A percentile compares a stretch with the other conserved stretches of the same genome.
phyloP scores from a whole-genome alignment of 2,329 filamentous ascomycete genomes.

The Whalleya microplaca region DNA sequence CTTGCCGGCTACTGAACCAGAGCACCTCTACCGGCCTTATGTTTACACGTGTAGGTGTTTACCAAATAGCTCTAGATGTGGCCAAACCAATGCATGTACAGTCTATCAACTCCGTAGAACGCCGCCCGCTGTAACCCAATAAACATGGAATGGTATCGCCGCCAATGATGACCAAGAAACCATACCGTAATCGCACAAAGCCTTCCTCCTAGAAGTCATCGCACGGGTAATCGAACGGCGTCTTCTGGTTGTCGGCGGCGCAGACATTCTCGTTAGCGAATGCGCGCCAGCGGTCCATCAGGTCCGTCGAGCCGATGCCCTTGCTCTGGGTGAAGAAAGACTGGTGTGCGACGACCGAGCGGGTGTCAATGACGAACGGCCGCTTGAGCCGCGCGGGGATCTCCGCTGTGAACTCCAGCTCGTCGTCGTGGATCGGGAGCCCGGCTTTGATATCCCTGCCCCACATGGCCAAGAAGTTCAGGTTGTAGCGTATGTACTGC shows the following conservation, averaged over 20 bases:
- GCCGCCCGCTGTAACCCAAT: no score
- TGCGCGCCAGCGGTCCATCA: constrained; percentile 54
- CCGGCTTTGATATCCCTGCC: constrained; percentile 50
- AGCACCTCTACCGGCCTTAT: no score
- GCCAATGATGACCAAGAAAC: no score
- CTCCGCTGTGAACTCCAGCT: constrained; percentile 47
- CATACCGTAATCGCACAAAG: no score
- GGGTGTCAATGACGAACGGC: constrained; percentile 54
- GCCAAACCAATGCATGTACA: no score
- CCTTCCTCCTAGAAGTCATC: constrained; percentile 20
- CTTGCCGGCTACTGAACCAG: no score
- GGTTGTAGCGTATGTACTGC: constrained; percentile 51
- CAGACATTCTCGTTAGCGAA: constrained; percentile 59
- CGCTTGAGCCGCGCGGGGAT: constrained; percentile 42
- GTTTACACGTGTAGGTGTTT: no score
- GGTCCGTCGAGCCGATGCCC: constrained; percentile 53
- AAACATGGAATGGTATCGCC: no score
- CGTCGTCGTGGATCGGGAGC: constrained; percentile 48
- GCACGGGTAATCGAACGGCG: constrained; percentile 26
- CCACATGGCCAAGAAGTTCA: constrained; percentile 57
- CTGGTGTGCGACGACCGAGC: constrained; percentile 56
- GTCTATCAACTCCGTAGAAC: no score
- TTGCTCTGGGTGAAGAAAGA: constrained; percentile 47
- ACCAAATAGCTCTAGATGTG: no score
- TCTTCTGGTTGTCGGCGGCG: constrained; percentile 22